Base-by-base conservation (phyloP, 2,329 filamentous ascomycete species). In the Sporothrix brasiliensis region DNA sequence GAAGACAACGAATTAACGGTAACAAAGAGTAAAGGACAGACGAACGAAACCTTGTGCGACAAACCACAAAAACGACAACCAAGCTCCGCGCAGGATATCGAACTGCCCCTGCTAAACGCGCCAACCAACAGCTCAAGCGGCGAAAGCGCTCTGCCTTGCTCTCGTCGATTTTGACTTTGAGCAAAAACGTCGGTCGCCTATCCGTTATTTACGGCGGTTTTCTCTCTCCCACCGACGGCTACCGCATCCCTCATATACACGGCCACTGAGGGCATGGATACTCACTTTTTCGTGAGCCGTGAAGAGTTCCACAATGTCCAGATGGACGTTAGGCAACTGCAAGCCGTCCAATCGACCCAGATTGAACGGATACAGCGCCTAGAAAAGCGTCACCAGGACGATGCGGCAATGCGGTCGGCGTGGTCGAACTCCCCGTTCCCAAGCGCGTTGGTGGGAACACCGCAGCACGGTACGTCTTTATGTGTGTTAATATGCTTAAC, bases 391-490 rank as follows among this genome's bases (percentile, higher is more conserved):
- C 88, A 90, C 77, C 88, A 88, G 47, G 88, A 90, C 74, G 88
- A 91, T 80, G 86, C 87, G 66, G 85, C 87, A 44, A 80, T 91
- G 72, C 96, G 94, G 80, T 97, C 92, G 72, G 91, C 96, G 70
- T 99, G 95, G 95, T 88, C 88, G 65, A 90, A 91, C 74, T 97
- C 94, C 70, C 94, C 94, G 19, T 97, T 97, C 78, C 93, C 94
- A n/a, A 90, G 90, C 74, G 88, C 93, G 52, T 80, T 97, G 71
- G 89, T 91, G 75, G 91, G 92, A 69, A 94, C 93, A 60, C 91
- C 93, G 69, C 92, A 96, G 78, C 92, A 96, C 83, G 93, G 94
- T 96, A 81, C 80, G 87, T 78, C 7, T 10, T 56, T 49, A 7
- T 44, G 11, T 16, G 0, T 27, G 13, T 16, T 4, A 3, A 39